Conservation (phyloP, 2,329 filamentous ascomycete genomes). For the Colletotrichum sp. region DNA sequence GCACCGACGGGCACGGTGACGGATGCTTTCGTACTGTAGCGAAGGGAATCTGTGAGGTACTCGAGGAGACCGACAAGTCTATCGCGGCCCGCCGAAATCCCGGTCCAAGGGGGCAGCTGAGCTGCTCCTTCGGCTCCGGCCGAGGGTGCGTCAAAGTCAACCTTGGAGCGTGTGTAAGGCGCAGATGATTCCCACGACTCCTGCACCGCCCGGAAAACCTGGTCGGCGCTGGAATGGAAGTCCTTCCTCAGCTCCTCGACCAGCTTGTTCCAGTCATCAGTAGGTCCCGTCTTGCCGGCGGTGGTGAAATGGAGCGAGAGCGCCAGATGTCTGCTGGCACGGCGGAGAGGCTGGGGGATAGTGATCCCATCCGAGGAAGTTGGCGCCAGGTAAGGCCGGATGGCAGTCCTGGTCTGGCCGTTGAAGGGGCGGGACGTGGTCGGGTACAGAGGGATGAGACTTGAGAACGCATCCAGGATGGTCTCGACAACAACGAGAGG, state of each 20-base stretch:
- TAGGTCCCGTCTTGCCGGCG: slow-evolving; percentile 77
- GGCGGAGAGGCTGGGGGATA: slow-evolving; percentile 57
- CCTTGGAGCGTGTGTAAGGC: slow-evolving; percentile 47
- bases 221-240: slow-evolving; percentile 75
- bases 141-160: slow-evolving; percentile 49
- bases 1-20: slow-evolving; percentile 72
- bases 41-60: slow-evolving; percentile 68
- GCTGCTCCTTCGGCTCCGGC: slow-evolving; percentile 52
- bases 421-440: slow-evolving; percentile 82
- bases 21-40: slow-evolving; percentile 65
- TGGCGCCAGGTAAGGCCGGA: slow-evolving; percentile 67
- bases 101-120: slow-evolving; percentile 73
- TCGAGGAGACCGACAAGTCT: slow-evolving; percentile 70
- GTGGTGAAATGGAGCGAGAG: slow-evolving; percentile 81
- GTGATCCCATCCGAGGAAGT: slow-evolving; percentile 58
- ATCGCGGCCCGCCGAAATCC: slow-evolving; percentile 75
- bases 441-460: slow-evolving; percentile 79
- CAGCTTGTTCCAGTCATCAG: slow-evolving; percentile 79
- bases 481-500: slow-evolving; percentile 64
- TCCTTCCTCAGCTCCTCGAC: slow-evolving; percentile 66
- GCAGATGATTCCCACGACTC: slow-evolving; percentile 81
- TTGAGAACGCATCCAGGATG: slow-evolving; percentile 73
- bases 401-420: slow-evolving; percentile 68
- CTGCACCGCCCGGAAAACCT: slow-evolving; percentile 77
- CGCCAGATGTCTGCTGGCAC: slow-evolving; percentile 67